phyloP scores from a whole-genome alignment of 495 filamentous ascomycete species.

The Neurospora sp. region DNA sequence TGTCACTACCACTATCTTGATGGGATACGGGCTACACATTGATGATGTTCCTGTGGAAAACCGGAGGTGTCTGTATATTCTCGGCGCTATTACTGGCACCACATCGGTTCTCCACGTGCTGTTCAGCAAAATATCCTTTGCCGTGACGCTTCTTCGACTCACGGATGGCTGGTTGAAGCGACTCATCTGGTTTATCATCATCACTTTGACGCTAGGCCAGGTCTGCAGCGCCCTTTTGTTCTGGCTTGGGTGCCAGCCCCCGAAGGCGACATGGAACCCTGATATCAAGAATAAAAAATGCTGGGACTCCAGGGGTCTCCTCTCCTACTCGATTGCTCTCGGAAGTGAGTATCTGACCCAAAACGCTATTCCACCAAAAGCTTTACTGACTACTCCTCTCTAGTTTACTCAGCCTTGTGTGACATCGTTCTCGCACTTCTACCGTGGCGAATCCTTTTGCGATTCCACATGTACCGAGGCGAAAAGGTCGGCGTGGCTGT shows the following conservation, averaged over 20 bases:
- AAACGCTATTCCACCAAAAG: neutral
- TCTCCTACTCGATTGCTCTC: neutral
- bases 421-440: slow-evolving; percentile 18
- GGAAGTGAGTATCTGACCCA: neutral
- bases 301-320: neutral
- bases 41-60: slow-evolving; percentile 9
- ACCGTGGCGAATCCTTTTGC: slow-evolving; percentile 16
- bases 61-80: slow-evolving; percentile 4
- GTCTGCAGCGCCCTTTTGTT: neutral
- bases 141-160: slow-evolving; percentile 15
- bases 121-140: slow-evolving; percentile 18
- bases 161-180: slow-evolving; percentile 9
- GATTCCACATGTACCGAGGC: slow-evolving; percentile 17
- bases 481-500: slow-evolving; percentile 22
- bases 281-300: neutral
- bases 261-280: neutral
- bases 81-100: slow-evolving; percentile 13
- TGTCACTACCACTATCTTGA: slow-evolving; percentile 2
- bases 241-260: neutral
- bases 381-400: neutral
- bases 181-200: slow-evolving; percentile 15
- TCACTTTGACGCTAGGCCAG: slow-evolving; percentile 4
- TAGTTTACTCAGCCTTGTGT: slow-evolving; percentile 18
- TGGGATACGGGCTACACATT: slow-evolving; percentile 11
- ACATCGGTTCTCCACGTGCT: slow-evolving; percentile 12